Conservation (phyloP, 805 yeast species). For the Lachancea lanzarotensis region DNA sequence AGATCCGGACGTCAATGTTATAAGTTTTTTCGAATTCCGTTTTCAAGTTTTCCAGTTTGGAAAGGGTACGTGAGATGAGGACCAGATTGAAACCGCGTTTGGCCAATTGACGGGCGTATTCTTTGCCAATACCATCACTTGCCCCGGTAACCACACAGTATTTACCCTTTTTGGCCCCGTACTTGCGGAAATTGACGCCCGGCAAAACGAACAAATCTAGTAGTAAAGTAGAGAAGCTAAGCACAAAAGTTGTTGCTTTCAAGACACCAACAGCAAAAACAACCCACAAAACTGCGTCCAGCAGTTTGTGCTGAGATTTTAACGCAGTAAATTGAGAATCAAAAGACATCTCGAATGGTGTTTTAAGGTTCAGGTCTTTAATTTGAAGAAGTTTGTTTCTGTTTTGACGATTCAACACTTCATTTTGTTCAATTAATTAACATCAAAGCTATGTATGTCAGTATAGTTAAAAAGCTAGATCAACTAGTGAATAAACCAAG, state of each 20-base stretch:
- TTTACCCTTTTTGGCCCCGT: slow-evolving; percentile 63
- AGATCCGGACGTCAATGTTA: slow-evolving; percentile 54
- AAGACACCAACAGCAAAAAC: slow-evolving; percentile 56
- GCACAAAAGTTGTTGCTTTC: slow-evolving; percentile 45
- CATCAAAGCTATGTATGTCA: no score
- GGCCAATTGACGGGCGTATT: slow-evolving; percentile 82
- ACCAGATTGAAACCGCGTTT: slow-evolving; percentile 74
- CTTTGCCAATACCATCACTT: slow-evolving; percentile 95
- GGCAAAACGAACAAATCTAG: slow-evolving; percentile 61
- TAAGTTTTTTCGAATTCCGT: slow-evolving; percentile 54
- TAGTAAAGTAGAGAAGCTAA: slow-evolving; percentile 49
- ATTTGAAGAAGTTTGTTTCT: no score
- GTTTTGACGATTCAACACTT: no score
- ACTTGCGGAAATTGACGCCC: slow-evolving; percentile 48
- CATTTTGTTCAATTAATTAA: no score
- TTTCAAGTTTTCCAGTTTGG: slow-evolving; percentile 65
- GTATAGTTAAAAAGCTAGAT: no score
- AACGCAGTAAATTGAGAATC: slow-evolving; percentile 20
- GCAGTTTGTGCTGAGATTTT: slow-evolving; percentile 16
- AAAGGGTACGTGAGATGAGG: slow-evolving; percentile 74
- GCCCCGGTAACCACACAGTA: slow-evolving; percentile 99
- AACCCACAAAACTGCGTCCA: slow-evolving; percentile 30
- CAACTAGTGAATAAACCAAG: no score
- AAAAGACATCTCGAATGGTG: slow-evolving; percentile 9
- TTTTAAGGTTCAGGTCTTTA: no score